Evolutionary conservation across 345 rosid genomes (phyloP).

Genomic region (Citrus reticulata): DNA sequence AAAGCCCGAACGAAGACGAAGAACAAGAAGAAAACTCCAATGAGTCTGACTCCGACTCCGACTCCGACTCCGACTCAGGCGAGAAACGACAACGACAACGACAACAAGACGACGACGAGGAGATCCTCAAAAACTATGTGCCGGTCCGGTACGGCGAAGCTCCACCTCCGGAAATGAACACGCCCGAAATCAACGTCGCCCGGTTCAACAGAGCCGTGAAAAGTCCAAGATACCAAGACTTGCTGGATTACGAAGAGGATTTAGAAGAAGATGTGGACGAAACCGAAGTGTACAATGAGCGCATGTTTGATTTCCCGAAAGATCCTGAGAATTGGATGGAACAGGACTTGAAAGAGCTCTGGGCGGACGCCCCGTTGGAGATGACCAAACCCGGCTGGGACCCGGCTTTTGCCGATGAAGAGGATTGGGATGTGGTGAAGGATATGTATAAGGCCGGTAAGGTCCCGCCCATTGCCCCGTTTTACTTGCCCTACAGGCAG

Average conservation of each 20-base stretch:
- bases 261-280: slow-evolving; percentile 45
- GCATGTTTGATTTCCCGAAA: slow-evolving; percentile 59
- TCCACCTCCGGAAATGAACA: slow-evolving; percentile 25
- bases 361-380: slow-evolving; percentile 73
- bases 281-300: slow-evolving; percentile 31
- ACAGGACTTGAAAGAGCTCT: slow-evolving; percentile 69
- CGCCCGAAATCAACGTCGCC: slow-evolving; percentile 52
- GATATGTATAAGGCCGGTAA: slow-evolving; percentile 52
- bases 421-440: slow-evolving; percentile 63
- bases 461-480: slow-evolving; percentile 76
- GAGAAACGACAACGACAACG: slow-evolving; percentile 15
- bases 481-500: slow-evolving; percentile 77
- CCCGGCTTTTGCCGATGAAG: slow-evolving; percentile 78
- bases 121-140: slow-evolving; percentile 1
- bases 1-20: neutral
- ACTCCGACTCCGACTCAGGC: slow-evolving; percentile 29
- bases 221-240: slow-evolving; percentile 32
- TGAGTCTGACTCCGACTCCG: slow-evolving; percentile 27
- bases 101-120: slow-evolving; percentile 14
- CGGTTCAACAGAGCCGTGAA: slow-evolving; percentile 39
- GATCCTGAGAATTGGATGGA: slow-evolving; percentile 84
- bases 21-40: slow-evolving; percentile 8
- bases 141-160: slow-evolving; percentile 39
- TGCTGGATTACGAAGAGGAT: neutral
- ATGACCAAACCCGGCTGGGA: slow-evolving; percentile 84